A percentile compares a stretch with the other conserved stretches of the same genome.
phyloP scores from a whole-genome alignment of 176 grass and related monocot genomes.

The Zizania latifolia region DNA sequence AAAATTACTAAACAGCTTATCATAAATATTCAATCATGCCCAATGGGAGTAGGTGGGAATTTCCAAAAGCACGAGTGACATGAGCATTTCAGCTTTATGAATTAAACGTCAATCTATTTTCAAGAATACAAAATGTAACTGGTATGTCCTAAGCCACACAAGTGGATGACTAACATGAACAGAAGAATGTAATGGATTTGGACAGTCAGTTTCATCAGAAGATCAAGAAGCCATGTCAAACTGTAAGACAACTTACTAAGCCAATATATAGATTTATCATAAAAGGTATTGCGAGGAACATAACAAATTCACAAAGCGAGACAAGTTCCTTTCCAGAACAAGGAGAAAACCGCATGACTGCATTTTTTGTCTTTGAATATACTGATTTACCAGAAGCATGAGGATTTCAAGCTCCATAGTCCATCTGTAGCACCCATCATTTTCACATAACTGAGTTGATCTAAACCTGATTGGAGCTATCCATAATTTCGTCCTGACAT shows the following conservation, averaged over 20 bases:
- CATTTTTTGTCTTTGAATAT: not conserved
- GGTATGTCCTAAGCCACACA: not conserved
- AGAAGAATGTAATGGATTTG: not conserved
- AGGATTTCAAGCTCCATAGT: not conserved
- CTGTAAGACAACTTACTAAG: no score
- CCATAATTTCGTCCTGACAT: no score
- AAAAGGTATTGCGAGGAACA: no score
- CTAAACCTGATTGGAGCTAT: no score
- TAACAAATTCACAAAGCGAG: not conserved
- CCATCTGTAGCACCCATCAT: not conserved
- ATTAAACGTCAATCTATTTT: not conserved
- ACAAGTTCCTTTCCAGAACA: not conserved
- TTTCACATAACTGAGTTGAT: no score
- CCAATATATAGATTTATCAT: no score
- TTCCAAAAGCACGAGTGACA: constrained; percentile 2
- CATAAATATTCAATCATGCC: not conserved
- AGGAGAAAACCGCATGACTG: not conserved
- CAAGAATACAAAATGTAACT: not conserved
- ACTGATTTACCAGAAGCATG: not conserved
- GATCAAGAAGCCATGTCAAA: not conserved
- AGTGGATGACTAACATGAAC: not conserved
- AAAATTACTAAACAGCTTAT: constrained; percentile 6
- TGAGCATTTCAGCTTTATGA: constrained; percentile 1
- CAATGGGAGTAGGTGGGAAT: not conserved
- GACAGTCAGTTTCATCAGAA: not conserved